A percentile compares a stretch with the other conserved stretches of the same genome.
phyloP scores from a whole-genome alignment of 202 grass and related monocot species.

The Hordeum pubiflorum region DNA sequence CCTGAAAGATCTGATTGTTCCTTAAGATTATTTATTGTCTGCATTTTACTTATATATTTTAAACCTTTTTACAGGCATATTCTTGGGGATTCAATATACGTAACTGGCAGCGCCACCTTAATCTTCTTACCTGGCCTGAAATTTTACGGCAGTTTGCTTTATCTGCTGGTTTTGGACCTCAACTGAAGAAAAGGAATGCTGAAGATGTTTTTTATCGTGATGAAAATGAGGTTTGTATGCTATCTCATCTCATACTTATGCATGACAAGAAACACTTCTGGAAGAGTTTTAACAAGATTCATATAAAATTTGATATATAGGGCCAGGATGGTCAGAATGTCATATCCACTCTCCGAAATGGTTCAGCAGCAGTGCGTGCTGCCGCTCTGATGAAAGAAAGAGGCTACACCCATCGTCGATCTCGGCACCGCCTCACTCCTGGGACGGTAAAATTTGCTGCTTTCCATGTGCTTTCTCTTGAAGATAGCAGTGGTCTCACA shows the following conservation, averaged over 20 bases:
- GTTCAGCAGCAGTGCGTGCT: conserved; percentile 84
- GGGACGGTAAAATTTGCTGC: conserved; percentile 98
- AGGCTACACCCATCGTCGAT: conserved; percentile 69
- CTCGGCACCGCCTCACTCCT: conserved; percentile 84
- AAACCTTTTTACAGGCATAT: conserved; percentile 59
- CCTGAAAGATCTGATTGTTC: conserved; percentile 4
- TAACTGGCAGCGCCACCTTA: conserved; percentile 80
- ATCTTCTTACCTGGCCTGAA: conserved; percentile 94
- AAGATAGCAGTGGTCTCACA: conserved; percentile 77
- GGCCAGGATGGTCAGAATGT: conserved; percentile 61
- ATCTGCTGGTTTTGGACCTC: conserved; percentile 89
- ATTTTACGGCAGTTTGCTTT: conserved; percentile 93
- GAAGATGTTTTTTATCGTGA: conserved; percentile 62
- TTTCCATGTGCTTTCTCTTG: conserved; percentile 97
- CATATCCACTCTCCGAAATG: conserved; percentile 75
- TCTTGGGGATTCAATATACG: conserved; percentile 93
- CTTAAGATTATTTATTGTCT: not conserved
- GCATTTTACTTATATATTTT: conserved; percentile 14
- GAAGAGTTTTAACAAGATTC: conserved; percentile 8
- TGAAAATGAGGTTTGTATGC: conserved; percentile 71
- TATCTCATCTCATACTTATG: conserved; percentile 7
- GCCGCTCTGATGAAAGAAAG: conserved; percentile 87
- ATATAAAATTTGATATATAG: conserved; percentile 40
- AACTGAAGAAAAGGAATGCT: conserved; percentile 70
- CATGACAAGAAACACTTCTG: not conserved